These are phyloP conservation scores for Alnus rubra DNA, from an alignment of 306 rosid species.

Conservation along the genomic window DNA sequence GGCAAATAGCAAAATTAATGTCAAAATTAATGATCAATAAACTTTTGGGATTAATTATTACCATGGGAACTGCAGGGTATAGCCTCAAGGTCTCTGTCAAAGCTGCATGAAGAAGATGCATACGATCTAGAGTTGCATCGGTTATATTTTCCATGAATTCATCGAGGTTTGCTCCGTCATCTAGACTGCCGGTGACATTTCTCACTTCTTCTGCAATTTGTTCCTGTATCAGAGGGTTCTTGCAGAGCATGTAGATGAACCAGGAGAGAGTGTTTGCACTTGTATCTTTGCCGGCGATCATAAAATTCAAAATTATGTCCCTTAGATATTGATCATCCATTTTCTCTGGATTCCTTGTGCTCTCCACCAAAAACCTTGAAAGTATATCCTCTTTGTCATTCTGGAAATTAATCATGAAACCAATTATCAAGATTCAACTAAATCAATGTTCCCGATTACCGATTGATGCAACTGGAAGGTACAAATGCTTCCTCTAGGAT, in stretches of 20 bases:
- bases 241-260: conserved; percentile 80
- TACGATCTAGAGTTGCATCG: conserved; percentile 54
- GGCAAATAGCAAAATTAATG: neutral
- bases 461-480: neutral
- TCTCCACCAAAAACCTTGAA: conserved; percentile 74
- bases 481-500: no score
- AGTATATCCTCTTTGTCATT: conserved; percentile 71
- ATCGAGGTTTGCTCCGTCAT: conserved; percentile 34
- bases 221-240: conserved; percentile 70
- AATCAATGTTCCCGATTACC: neutral
- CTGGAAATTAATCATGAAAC: conserved; percentile 24
- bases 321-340: conserved; percentile 64
- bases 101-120: conserved; percentile 88
- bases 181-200: conserved; percentile 41
- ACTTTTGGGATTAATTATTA: conserved; percentile 13
- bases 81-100: conserved; percentile 80
- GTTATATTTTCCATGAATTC: conserved; percentile 47
- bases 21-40: neutral
- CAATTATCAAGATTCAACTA: conserved; percentile 7
- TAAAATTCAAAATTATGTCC: conserved; percentile 67
- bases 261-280: conserved; percentile 73
- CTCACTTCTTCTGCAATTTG: conserved; percentile 69
- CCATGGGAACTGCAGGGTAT: conserved; percentile 69
- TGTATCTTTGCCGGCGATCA: conserved; percentile 78
- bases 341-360: conserved; percentile 51